Percentiles rank a stretch among this genome's conserved stretches.
Conservation (phyloP, 768 basidiomycete species). For the Boletus tomentosulus region DNA sequence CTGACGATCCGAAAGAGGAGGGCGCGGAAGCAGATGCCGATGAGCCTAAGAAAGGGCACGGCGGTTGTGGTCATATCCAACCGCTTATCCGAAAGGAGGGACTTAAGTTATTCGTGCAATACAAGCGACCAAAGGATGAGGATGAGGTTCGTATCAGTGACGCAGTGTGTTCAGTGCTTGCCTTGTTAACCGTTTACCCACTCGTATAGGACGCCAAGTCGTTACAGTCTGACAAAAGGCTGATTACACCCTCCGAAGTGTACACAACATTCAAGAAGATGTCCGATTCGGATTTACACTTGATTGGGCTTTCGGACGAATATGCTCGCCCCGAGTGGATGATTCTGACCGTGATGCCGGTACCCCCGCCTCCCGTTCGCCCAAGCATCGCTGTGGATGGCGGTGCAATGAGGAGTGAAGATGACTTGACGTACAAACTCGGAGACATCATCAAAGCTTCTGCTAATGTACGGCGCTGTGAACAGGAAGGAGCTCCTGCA, state of each 20-base stretch:
- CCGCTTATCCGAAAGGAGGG: slow-evolving; percentile 92
- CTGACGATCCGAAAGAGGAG: slow-evolving; percentile 87
- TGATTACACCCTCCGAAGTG: slow-evolving; percentile 83
- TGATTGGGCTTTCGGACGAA: slow-evolving; percentile 90
- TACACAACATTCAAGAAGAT: slow-evolving; percentile 96
- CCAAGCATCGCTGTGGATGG: slow-evolving; percentile 98
- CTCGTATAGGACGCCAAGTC: slow-evolving; percentile 67
- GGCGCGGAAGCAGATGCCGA: slow-evolving; percentile 58
- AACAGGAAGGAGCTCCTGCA: slow-evolving; percentile 95
- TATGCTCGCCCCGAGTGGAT: slow-evolving; percentile 99
- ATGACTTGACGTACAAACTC: slow-evolving; percentile 97
- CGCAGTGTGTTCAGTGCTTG: background rate
- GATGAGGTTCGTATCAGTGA: slow-evolving; percentile 70
- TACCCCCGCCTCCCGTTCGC: slow-evolving; percentile 96
- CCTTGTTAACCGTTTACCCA: slow-evolving; percentile 8
- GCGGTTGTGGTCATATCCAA: slow-evolving; percentile 94
- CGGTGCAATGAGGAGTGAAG: slow-evolving; percentile 94
- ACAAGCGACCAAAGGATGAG: slow-evolving; percentile 92
- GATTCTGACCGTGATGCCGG: slow-evolving; percentile 96
- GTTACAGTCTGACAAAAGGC: slow-evolving; percentile 75
- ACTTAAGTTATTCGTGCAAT: slow-evolving; percentile 89
- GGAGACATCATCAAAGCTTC: slow-evolving; percentile 96
- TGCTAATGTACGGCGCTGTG: slow-evolving; percentile 84
- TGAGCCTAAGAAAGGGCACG: slow-evolving; percentile 86
- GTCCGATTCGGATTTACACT: slow-evolving; percentile 78